Evolutionary conservation across 495 filamentous ascomycete species (phyloP).

Genomic region (Hypoxylon subgilvum): DNA sequence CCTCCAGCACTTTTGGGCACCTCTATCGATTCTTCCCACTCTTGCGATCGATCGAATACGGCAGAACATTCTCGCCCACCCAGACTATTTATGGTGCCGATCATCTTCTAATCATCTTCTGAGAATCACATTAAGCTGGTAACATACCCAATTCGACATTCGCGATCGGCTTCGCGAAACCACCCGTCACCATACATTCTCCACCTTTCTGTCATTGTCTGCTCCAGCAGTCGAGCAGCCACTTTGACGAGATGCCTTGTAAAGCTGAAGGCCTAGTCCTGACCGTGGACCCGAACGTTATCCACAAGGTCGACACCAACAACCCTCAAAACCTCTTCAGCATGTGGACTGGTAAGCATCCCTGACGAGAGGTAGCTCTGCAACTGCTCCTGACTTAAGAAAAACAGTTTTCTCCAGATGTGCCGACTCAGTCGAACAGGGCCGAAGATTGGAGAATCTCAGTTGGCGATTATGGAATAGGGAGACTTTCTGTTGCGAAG

Average conservation of each 20-base stretch:
- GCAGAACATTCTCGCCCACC: conserved; percentile 17
- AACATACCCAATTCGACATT: conserved; percentile 30
- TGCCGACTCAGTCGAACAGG: conserved; percentile 91
- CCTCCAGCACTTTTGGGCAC: conserved; percentile 9
- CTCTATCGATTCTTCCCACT: not conserved
- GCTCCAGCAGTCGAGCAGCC: conserved; percentile 39
- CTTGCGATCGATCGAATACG: conserved; percentile 10
- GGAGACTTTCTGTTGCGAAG: conserved; percentile 93
- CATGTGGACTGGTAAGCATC: conserved; percentile 92
- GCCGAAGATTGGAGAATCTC: conserved; percentile 89
- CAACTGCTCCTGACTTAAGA: conserved; percentile 27
- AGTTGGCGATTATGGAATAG: conserved; percentile 96
- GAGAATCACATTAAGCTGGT: not conserved
- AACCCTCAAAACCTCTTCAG: conserved; percentile 93
- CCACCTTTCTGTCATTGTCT: conserved; percentile 21
- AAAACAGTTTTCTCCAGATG: conserved; percentile 88
- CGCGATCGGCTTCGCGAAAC: conserved; percentile 40
- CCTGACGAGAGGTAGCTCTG: not conserved
- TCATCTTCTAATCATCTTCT: conserved; percentile 15
- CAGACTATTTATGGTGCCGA: conserved; percentile 28
- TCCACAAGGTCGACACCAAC: conserved; percentile 91
- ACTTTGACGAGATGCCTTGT: conserved; percentile 52
- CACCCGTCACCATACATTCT: conserved; percentile 26
- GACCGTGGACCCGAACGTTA: conserved; percentile 82
- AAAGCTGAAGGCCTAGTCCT: conserved; percentile 69